A percentile compares a stretch with the other conserved stretches of the same genome.
phyloP scores from a whole-genome alignment of 129 eudicot species.

The Solidago caesia region DNA sequence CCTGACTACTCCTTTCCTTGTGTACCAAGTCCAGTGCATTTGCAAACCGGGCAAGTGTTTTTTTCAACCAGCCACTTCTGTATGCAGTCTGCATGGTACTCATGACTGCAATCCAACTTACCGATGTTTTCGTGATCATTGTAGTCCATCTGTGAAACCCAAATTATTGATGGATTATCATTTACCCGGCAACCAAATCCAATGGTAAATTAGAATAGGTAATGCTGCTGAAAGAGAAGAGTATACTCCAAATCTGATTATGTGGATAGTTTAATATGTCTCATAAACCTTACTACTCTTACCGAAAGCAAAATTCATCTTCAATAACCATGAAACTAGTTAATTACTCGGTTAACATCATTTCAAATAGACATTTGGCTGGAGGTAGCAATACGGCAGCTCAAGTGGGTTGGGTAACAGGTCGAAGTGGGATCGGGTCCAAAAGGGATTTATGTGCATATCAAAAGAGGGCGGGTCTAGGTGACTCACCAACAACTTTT shows the following conservation, averaged over 20 bases:
- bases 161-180: neutral
- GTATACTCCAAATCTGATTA: neutral
- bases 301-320: too few relatives aligned
- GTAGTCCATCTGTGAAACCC: slow-evolving; percentile 55
- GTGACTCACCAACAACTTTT: too few relatives aligned
- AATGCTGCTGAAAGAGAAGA: neutral
- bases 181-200: neutral
- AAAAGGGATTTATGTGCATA: neutral
- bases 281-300: neutral
- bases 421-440: neutral
- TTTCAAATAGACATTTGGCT: neutral
- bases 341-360: neutral
- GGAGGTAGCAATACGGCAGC: neutral
- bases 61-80: slow-evolving; percentile 81
- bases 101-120: slow-evolving; percentile 73
- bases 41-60: slow-evolving; percentile 90
- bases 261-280: too few relatives aligned
- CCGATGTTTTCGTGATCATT: slow-evolving; percentile 58
- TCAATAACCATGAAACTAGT: neutral
- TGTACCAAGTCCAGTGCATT: slow-evolving; percentile 59
- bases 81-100: slow-evolving; percentile 78
- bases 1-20: slow-evolving; percentile 3
- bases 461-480: neutral
- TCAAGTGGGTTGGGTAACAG: neutral
- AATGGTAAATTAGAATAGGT: neutral